Conservation (phyloP, 2,329 filamentous ascomycete species). For the Orbilia oligospora region DNA sequence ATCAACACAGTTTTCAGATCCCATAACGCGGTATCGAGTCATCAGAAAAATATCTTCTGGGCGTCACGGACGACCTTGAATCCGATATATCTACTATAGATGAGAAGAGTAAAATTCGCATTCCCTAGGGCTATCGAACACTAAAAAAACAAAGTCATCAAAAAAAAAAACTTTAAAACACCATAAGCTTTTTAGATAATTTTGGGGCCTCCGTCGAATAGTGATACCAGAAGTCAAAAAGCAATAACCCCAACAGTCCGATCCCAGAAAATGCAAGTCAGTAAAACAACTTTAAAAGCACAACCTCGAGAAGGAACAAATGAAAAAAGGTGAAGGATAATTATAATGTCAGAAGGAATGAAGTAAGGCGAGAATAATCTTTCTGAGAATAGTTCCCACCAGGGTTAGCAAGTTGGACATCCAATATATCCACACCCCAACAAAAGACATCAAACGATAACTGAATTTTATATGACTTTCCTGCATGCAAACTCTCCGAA, state of each 20-base stretch:
- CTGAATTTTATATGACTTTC: background rate
- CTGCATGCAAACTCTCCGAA: background rate
- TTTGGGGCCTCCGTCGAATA: conserved; percentile 4
- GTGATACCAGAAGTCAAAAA: background rate
- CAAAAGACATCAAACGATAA: background rate
- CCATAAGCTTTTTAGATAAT: conserved; percentile 15
- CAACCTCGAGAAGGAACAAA: background rate
- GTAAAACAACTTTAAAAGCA: conserved; percentile 6
- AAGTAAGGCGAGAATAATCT: background rate
- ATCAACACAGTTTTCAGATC: background rate
- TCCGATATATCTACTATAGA: background rate
- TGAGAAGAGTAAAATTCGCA: conserved; percentile 17
- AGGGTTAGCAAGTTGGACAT: background rate
- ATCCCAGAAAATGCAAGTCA: conserved; percentile 21
- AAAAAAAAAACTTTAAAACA: conserved; percentile 4
- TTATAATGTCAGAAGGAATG: conserved; percentile 5
- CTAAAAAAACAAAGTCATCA: background rate
- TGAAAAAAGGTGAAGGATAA: background rate
- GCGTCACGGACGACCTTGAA: no score
- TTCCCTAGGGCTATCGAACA: background rate
- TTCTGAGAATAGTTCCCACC: background rate
- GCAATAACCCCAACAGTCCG: background rate
- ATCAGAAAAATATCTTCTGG: no score
- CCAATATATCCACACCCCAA: no score
- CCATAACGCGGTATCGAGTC: no score